phyloP scores from a whole-genome alignment of 2,329 filamentous ascomycete genomes.

The Colletotrichum magnum region DNA sequence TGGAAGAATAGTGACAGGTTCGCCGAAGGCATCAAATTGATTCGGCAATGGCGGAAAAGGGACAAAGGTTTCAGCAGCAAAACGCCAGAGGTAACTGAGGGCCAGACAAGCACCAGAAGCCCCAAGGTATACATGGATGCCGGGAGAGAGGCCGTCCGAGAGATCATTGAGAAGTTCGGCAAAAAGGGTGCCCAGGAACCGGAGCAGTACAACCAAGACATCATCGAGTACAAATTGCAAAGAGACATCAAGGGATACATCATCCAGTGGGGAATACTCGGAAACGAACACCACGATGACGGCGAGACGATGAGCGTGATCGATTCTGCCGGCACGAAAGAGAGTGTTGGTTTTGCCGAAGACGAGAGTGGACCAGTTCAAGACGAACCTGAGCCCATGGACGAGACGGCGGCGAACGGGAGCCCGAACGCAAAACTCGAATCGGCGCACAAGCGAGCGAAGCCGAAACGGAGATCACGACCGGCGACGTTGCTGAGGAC shows the following conservation, averaged over 20 bases:
- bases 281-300: too few species aligned
- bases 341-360: too few species aligned
- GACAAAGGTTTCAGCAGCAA: neutral
- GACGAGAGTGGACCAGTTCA: neutral
- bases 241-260: slow-evolving; percentile 19
- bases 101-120: neutral
- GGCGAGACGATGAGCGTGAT: too few species aligned
- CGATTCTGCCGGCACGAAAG: too few species aligned
- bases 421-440: neutral
- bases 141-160: neutral
- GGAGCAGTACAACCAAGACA: neutral
- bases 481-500: too few species aligned
- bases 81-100: neutral
- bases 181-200: neutral
- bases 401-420: neutral
- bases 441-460: neutral
- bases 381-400: neutral
- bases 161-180: neutral
- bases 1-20: neutral
- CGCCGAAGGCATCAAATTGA: neutral
- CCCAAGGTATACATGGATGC: neutral
- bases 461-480: neutral
- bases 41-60: neutral
- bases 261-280: slow-evolving; percentile 11
- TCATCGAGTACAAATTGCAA: neutral